Base-by-base conservation (phyloP, 805 yeast genomes). In the Kodamaea kaohsiungensis region DNA sequence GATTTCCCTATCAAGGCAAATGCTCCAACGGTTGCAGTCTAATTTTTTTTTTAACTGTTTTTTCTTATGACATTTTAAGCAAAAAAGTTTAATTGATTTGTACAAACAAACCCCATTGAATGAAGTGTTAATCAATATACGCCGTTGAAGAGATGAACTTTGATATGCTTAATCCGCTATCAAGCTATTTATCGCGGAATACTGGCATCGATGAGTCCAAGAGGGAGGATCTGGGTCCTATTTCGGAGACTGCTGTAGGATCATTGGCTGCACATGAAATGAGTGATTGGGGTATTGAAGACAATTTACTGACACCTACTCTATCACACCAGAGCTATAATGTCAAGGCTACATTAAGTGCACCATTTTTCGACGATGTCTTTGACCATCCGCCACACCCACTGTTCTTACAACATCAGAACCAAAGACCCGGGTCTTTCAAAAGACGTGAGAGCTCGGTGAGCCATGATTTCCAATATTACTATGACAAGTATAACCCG, bases 201-300 rank as follows among this genome's bases (percentile, higher is more conserved):
- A 48, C 47, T 15, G 48, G 16, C 39, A 40, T 16, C 13, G 45
- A 40, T 17, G 45, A 40, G 45, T 30, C 35, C n/a, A 18, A 40
- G 45, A 15, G 8, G 49, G 15, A 19, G 38, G 53, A 30, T 33
- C 13, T 18, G 19, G 12, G 45, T 13, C 27, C 47, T 49, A 18
- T 3, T n/a, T 25, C 22, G 39, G 39, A 13, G 39, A 22, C 39
- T 4, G n/a, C 39, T 25, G 12, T 16, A 15, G 35, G 35, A 30
- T 30, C 35, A 30, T 30, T 12, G 37, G 48, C 22, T 19, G 35
- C 46, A n/a, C 50, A 46, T 13, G 61, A 55, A 30, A 49, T 65
- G 53, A 67, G 73, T 49, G 76, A 71, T 56, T 72, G 76, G 76
- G 76, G 76, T 6, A 71, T 72, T 18, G 76, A 72, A 50, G 72